Conservation (phyloP, 2,329 filamentous ascomycete genomes). For the Rhynchosporium agropyri region DNA sequence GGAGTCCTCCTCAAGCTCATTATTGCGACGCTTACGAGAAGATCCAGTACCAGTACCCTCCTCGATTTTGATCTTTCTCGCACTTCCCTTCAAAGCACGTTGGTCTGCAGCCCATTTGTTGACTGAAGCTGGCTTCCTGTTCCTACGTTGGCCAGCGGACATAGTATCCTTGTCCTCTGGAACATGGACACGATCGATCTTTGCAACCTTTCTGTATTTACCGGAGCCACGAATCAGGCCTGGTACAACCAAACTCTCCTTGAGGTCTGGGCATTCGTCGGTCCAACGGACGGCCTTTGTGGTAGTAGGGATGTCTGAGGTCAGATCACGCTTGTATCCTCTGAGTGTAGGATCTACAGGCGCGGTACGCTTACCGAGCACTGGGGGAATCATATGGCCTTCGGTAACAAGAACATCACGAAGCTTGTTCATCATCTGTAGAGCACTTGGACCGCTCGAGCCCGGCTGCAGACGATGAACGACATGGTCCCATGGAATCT, state of each 20-base stretch:
- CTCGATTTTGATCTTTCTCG: neutral
- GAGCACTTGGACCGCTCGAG: constrained; percentile 30
- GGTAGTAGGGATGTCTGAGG: constrained; percentile 12
- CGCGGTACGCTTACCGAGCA: constrained; percentile 28
- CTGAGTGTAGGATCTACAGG: constrained; percentile 27
- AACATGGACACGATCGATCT: constrained; percentile 1
- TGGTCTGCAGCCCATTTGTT: neutral
- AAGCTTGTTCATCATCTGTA: constrained; percentile 36
- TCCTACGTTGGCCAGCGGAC: neutral
- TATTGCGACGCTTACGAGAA: constrained; percentile 4
- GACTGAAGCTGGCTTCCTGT: constrained; percentile 7
- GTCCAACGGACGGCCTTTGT: constrained; percentile 30
- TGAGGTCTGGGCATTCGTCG: constrained; percentile 31
- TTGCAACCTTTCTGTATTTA: constrained; percentile 28
- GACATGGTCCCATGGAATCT: constrained; percentile 37
- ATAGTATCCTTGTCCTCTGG: neutral
- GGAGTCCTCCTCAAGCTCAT: neutral
- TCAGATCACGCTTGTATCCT: constrained; percentile 35
- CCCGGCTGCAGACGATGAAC: constrained; percentile 38
- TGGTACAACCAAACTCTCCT: constrained; percentile 28
- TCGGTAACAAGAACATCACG: constrained; percentile 34
- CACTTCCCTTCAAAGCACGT: neutral
- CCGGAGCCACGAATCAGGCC: constrained; percentile 38
- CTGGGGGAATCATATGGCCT: constrained; percentile 41
- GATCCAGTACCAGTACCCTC: neutral